Percentiles rank a stretch among this genome's conserved stretches.
These are phyloP conservation scores for Helminthosporium solani DNA, from an alignment of 2,329 filamentous ascomycete genomes.

Conservation along the genomic window DNA sequence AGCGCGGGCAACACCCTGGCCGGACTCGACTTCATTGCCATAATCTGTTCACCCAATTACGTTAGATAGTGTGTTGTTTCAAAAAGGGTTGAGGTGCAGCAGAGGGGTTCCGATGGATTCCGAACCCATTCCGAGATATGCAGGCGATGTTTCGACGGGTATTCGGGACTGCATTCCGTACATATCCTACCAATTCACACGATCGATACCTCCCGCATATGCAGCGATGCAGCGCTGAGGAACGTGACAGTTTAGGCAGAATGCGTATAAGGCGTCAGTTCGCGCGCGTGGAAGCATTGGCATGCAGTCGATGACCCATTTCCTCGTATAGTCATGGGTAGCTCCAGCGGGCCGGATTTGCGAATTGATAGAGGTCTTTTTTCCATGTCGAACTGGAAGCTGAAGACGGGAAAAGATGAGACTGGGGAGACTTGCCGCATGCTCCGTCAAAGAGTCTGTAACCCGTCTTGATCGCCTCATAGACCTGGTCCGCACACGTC, in stretches of 20 bases:
- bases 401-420: not conserved
- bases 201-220: not conserved
- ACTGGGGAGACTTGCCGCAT: conserved; percentile 32
- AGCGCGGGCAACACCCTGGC: conserved; percentile 39
- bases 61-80: conserved; percentile 6
- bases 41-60: conserved; percentile 29
- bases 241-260: conserved; percentile 5
- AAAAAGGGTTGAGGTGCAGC: not conserved
- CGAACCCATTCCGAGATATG: conserved; percentile 16
- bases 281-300: too few relatives aligned
- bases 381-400: not conserved
- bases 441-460: conserved; percentile 43
- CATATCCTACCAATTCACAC: too few relatives aligned
- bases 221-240: conserved; percentile 4
- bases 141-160: conserved; percentile 20
- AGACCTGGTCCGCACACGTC: conserved; percentile 34
- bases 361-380: not conserved
- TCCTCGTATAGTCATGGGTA: not conserved
- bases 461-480: conserved; percentile 41
- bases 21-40: conserved; percentile 41
- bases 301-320: not conserved
- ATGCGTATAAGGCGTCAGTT: not conserved
- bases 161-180: conserved; percentile 18
- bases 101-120: conserved; percentile 10
- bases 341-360: too few relatives aligned